Evolutionary conservation across 2,329 filamentous ascomycete genomes (phyloP).

Genomic region (Arthrobotrys conoides): DNA sequence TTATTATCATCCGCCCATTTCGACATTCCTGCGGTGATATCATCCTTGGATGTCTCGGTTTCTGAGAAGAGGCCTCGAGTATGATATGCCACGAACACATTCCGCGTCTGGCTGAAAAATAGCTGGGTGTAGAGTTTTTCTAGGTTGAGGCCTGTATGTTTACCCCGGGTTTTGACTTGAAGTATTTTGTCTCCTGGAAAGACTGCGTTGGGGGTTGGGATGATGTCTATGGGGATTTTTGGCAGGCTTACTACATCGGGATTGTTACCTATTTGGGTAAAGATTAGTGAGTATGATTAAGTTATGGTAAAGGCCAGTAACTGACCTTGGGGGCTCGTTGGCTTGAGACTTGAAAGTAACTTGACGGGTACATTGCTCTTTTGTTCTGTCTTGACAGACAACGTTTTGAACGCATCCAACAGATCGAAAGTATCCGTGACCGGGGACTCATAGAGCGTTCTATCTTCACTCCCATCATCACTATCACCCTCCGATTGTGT

Average conservation of each 20-base stretch:
- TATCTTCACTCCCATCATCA: slow-evolving; percentile 10
- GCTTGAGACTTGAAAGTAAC: not conserved
- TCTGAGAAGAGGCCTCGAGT: slow-evolving; percentile 11
- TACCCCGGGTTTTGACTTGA: slow-evolving; percentile 43
- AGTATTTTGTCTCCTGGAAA: slow-evolving; percentile 20
- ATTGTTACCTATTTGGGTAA: not conserved
- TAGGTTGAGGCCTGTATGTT: slow-evolving; percentile 6
- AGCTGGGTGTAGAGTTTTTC: slow-evolving; percentile 33
- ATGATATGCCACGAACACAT: slow-evolving; percentile 41
- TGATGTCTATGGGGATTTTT: slow-evolving; percentile 13
- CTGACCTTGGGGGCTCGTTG: not conserved
- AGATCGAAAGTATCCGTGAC: slow-evolving; percentile 48
- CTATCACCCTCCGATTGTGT: not conserved
- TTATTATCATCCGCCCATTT: slow-evolving; percentile 32
- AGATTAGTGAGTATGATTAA: no score
- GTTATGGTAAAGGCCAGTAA: no score
- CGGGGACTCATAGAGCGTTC: not conserved
- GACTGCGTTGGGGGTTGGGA: slow-evolving; percentile 28
- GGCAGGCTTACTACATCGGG: not conserved
- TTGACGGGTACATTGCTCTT: not conserved
- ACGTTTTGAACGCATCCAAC: slow-evolving; percentile 36
- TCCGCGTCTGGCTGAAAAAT: slow-evolving; percentile 46
- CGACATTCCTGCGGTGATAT: not conserved
- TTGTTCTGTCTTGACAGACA: slow-evolving; percentile 2
- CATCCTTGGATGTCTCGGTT: slow-evolving; percentile 1